phyloP scores from a whole-genome alignment of 495 filamentous ascomycete genomes.

The Hyaloscypha variabilis region DNA sequence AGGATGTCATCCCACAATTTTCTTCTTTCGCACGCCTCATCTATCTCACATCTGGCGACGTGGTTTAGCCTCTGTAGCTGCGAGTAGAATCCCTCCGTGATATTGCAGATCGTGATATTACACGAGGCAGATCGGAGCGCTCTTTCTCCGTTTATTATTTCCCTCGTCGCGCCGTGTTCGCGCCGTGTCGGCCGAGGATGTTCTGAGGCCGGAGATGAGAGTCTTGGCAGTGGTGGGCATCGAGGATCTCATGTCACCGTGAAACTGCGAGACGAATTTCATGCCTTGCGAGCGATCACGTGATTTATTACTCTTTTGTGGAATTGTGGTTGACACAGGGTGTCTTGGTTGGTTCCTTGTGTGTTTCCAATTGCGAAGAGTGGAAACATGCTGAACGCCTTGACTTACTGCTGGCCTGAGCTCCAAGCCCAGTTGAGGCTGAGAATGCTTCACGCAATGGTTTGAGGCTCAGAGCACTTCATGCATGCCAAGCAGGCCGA shows the following conservation, averaged over 20 bases:
- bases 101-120: constrained; percentile 5
- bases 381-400: neutral
- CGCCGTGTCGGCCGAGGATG: neutral
- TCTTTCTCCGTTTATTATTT: neutral
- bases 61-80: constrained; percentile 1
- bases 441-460: neutral
- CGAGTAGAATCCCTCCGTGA: neutral
- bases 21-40: neutral
- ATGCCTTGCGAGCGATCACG: neutral
- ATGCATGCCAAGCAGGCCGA: neutral
- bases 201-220: neutral
- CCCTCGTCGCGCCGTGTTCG: too few relatives aligned
- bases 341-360: neutral
- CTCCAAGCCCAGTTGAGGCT: neutral
- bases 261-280: neutral
- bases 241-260: neutral
- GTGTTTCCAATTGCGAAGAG: neutral
- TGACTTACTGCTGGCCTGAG: neutral
- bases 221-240: neutral
- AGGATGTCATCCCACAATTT: neutral
- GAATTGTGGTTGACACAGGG: neutral
- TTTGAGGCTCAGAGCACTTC: neutral
- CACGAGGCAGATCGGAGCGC: neutral
- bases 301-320: too few relatives aligned
- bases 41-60: neutral